These are phyloP conservation scores for Macrophomina pseudophaseolina DNA, from an alignment of 2,329 filamentous ascomycete species.

Conservation along the genomic window DNA sequence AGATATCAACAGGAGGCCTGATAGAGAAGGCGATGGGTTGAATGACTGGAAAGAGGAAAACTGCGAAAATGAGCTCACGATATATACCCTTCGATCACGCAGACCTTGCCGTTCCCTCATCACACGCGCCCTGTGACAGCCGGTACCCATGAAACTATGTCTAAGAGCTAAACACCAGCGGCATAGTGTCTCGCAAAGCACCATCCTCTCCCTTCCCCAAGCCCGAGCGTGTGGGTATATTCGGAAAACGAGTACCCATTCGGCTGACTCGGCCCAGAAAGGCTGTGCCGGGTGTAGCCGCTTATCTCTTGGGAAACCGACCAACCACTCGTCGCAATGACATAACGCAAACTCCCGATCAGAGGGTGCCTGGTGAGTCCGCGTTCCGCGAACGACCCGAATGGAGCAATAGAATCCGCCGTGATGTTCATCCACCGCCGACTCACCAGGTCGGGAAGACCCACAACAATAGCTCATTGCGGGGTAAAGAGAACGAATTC, in stretches of 20 bases:
- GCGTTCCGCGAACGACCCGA: neutral
- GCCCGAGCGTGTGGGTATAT: neutral
- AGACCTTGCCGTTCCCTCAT: neutral
- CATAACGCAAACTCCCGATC: conserved; percentile 24
- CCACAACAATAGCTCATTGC: conserved; percentile 1
- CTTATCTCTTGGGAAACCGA: neutral
- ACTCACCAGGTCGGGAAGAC: neutral
- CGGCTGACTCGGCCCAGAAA: conserved; percentile 1
- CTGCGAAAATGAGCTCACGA: neutral
- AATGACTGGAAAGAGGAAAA: neutral
- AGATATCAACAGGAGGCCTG: neutral
- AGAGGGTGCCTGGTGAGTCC: neutral
- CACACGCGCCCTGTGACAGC: neutral
- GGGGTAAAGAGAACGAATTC: neutral
- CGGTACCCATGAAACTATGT: conserved; percentile 8
- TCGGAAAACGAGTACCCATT: neutral
- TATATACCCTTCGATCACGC: conserved; percentile 6
- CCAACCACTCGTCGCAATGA: conserved; percentile 13
- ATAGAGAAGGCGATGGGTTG: neutral
- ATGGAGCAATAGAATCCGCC: conserved; percentile 20
- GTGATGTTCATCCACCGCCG: neutral
- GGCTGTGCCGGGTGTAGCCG: conserved; percentile 16
- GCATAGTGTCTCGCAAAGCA: conserved; percentile 3
- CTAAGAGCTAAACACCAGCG: conserved; percentile 17
- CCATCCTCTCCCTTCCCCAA: neutral